phyloP scores from a whole-genome alignment of 2,329 filamentous ascomycete species.

The Penicillium sclerotiorum region DNA sequence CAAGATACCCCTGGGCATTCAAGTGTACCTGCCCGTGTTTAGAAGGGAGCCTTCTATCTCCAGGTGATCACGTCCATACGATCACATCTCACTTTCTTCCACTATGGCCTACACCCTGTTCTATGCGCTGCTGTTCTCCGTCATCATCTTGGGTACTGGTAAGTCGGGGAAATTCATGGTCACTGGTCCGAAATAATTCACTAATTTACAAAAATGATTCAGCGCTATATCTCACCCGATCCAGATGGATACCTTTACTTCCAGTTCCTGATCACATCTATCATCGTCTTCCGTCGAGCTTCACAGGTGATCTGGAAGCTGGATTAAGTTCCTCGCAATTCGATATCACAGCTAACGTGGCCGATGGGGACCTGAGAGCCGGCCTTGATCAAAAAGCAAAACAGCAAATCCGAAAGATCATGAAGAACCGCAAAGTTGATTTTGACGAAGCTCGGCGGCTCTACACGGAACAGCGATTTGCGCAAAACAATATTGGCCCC shows the following conservation, averaged over 20 bases:
- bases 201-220: conserved; percentile 6
- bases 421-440: conserved; percentile 78
- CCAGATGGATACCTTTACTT: conserved; percentile 72
- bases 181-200: not conserved
- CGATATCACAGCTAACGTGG: conserved; percentile 78
- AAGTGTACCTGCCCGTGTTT: not conserved
- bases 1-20: not conserved
- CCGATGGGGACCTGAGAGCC: conserved; percentile 73
- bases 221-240: conserved; percentile 80
- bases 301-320: conserved; percentile 82
- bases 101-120: conserved; percentile 74
- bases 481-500: conserved; percentile 81
- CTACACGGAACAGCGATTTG: conserved; percentile 84
- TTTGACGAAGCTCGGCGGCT: conserved; percentile 91
- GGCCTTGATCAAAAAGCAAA: conserved; percentile 83
- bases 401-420: conserved; percentile 80
- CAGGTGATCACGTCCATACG: not conserved
- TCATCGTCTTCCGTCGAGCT: conserved; percentile 73
- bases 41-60: not conserved
- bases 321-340: conserved; percentile 83
- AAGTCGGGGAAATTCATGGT: conserved; percentile 28
- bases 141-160: conserved; percentile 73
- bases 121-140: conserved; percentile 72
- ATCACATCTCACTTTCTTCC: conserved; percentile 6
- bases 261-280: conserved; percentile 72